A percentile compares a stretch with the other conserved stretches of the same genome.
These are phyloP conservation scores for Colletotrichum liaoningense DNA, from an alignment of 2,329 filamentous ascomycete genomes.

Conservation along the genomic window DNA sequence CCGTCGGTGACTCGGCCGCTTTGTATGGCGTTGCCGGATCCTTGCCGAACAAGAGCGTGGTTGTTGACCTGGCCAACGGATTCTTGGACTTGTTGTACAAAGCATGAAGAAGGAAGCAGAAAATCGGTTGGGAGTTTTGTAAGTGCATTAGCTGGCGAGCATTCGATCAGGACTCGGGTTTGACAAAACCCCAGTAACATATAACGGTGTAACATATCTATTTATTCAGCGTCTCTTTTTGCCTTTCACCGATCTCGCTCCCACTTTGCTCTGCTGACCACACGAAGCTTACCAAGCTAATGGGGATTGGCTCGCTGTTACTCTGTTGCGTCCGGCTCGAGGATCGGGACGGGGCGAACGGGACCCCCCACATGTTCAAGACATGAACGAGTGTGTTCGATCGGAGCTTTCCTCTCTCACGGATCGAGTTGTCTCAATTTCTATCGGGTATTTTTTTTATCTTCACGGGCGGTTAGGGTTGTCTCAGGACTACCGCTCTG, in stretches of 20 bases:
- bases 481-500: conserved; percentile 14
- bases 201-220: conserved; percentile 16
- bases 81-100: conserved; percentile 96
- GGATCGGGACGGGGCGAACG: neutral
- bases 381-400: neutral
- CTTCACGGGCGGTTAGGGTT: neutral
- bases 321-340: neutral
- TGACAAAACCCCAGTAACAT: neutral
- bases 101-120: conserved; percentile 59
- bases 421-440: neutral
- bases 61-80: conserved; percentile 88
- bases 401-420: neutral
- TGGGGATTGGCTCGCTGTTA: neutral
- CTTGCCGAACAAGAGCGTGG: conserved; percentile 94
- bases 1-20: conserved; percentile 83
- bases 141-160: conserved; percentile 27
- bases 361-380: conserved; percentile 16
- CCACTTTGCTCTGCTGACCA: neutral
- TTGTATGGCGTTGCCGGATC: conserved; percentile 96
- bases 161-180: conserved; percentile 26
- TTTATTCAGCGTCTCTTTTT: conserved; percentile 7
- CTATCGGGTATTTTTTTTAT: neutral
- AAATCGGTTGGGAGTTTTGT: conserved; percentile 4
- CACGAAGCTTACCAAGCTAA: neutral
- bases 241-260: neutral